These are phyloP conservation scores for Austroboletus eburneus DNA, from an alignment of 768 basidiomycete genomes.

Conservation along the genomic window DNA sequence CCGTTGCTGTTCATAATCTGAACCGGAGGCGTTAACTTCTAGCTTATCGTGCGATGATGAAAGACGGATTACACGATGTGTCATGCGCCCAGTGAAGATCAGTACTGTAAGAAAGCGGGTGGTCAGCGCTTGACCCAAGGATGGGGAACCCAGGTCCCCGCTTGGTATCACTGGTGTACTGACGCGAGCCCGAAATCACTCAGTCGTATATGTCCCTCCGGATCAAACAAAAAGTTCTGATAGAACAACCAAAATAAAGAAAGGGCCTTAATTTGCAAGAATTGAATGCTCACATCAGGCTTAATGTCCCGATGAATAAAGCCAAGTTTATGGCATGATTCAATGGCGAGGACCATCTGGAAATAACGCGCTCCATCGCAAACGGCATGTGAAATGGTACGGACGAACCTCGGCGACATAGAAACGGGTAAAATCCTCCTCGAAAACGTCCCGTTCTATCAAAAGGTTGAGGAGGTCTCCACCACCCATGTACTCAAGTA, in stretches of 20 bases:
- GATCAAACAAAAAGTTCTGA: slow-evolving; percentile 94
- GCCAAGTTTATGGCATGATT: slow-evolving; percentile 89
- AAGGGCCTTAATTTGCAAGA: slow-evolving; percentile 27
- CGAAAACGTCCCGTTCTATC: slow-evolving; percentile 87
- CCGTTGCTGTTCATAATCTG: slow-evolving; percentile 94
- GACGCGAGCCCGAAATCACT: slow-evolving; percentile 96
- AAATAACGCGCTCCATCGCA: slow-evolving; percentile 25
- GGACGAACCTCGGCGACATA: slow-evolving; percentile 83
- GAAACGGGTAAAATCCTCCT: slow-evolving; percentile 88
- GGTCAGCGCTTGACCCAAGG: slow-evolving; percentile 15
- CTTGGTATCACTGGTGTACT: slow-evolving; percentile 38
- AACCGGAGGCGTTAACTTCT: slow-evolving; percentile 13
- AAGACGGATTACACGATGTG: slow-evolving; percentile 61
- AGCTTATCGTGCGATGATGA: slow-evolving; percentile 4
- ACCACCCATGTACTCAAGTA: slow-evolving; percentile 94
- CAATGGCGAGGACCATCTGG: slow-evolving; percentile 92
- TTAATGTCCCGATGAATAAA: slow-evolving; percentile 99
- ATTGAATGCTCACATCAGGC: slow-evolving; percentile 63
- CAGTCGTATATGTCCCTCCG: slow-evolving; percentile 88
- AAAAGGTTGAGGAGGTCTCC: slow-evolving; percentile 94
- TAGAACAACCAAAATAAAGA: slow-evolving; percentile 22
- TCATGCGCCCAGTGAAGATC: slow-evolving; percentile 98
- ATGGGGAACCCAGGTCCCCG: slow-evolving; percentile 22
- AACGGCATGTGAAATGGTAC: slow-evolving; percentile 18
- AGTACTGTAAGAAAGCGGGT: slow-evolving; percentile 46